A percentile compares a stretch with the other conserved stretches of the same genome.
These are phyloP conservation scores for Cladophialophora bantiana DNA, from an alignment of 2,329 filamentous ascomycete genomes.

Conservation along the genomic window DNA sequence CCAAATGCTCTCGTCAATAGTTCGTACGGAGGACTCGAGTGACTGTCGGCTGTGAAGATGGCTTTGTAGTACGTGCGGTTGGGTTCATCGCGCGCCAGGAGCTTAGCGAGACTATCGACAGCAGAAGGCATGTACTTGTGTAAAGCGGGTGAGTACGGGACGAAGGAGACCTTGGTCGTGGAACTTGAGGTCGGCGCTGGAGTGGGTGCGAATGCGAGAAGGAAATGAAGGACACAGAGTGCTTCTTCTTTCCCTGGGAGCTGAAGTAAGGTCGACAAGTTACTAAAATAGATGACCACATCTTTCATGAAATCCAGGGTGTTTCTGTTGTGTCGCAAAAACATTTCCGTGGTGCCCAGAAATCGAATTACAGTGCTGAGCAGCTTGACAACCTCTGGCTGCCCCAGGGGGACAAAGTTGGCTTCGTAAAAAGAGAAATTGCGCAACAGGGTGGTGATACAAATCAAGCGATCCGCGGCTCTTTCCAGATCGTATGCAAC, in stretches of 20 bases:
- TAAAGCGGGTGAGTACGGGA: constrained; percentile 77
- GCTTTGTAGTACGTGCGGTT: constrained; percentile 84
- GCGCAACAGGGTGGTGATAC: constrained; percentile 88
- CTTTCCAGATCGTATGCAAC: constrained; percentile 81
- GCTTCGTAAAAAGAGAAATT: constrained; percentile 87
- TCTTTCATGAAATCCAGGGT: constrained; percentile 98
- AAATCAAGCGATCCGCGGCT: constrained; percentile 84
- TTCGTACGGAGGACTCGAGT: constrained; percentile 71
- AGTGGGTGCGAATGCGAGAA: constrained; percentile 86
- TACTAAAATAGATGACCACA: constrained; percentile 84
- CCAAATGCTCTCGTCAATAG: constrained; percentile 87
- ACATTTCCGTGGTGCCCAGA: constrained; percentile 85
- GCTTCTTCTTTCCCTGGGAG: constrained; percentile 88
- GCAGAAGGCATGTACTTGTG: constrained; percentile 91
- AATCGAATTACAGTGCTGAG: constrained; percentile 83
- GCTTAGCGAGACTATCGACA: constrained; percentile 87
- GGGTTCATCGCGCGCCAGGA: constrained; percentile 90
- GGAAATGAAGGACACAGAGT: constrained; percentile 82
- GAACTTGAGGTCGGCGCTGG: constrained; percentile 68
- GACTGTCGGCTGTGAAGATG: constrained; percentile 77
- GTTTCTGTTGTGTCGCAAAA: constrained; percentile 81
- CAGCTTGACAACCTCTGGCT: constrained; percentile 80
- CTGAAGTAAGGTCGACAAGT: constrained; percentile 80
- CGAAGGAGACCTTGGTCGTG: constrained; percentile 72
- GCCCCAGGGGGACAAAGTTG: constrained; percentile 78